Conservation (phyloP, 2,329 filamentous ascomycete genomes). For the Ceratocystis colombiana region DNA sequence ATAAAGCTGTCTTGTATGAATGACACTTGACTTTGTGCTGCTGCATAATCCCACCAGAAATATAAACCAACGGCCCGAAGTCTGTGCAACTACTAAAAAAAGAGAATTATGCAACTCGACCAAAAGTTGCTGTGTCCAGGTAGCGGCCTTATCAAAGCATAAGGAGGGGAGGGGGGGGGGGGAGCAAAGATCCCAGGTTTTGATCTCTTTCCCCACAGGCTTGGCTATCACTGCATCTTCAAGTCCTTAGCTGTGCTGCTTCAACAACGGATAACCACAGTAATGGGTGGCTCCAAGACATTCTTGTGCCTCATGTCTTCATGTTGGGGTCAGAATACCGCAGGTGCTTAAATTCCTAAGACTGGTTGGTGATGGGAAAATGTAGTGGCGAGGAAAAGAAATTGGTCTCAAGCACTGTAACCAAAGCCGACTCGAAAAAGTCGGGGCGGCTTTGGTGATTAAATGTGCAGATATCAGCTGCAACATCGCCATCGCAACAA, state of each 20-base stretch:
- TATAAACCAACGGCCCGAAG: not conserved
- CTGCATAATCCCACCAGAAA: not conserved
- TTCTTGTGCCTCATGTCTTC: constrained; percentile 7
- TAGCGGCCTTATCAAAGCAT: not conserved
- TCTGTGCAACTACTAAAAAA: constrained; percentile 8
- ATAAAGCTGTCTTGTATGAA: constrained; percentile 5
- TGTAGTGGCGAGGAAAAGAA: not conserved
- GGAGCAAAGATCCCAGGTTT: not conserved
- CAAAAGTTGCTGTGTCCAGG: not conserved
- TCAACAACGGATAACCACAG: not conserved
- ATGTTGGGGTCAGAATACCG: not conserved
- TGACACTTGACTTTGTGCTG: not conserved
- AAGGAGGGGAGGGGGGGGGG: not conserved
- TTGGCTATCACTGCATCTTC: not conserved
- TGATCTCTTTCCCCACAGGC: not conserved
- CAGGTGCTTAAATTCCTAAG: not conserved
- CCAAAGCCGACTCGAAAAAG: no score
- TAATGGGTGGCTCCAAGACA: not conserved
- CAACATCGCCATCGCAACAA: not conserved
- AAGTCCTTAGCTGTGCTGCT: not conserved
- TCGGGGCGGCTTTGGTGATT: not conserved
- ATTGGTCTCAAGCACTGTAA: not conserved
- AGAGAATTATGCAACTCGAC: not conserved
- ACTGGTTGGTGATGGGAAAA: not conserved
- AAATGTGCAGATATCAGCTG: not conserved